Evolutionary conservation across 345 rosid species (phyloP), one percentile per base, ranked within the genome.

Genomic region (Trapa incisa): DNA sequence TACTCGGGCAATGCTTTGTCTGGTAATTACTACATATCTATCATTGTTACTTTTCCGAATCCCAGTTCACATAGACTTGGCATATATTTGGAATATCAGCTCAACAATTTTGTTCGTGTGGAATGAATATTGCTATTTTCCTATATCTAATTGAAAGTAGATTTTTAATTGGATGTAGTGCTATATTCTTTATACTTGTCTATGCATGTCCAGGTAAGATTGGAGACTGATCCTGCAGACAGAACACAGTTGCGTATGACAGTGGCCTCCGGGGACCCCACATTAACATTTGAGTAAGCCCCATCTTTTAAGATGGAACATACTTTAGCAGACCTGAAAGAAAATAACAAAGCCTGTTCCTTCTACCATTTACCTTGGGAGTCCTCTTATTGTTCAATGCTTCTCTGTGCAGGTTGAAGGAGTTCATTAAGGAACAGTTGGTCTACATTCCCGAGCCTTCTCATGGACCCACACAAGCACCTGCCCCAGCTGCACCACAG

Each of bases 201-300:
- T 45, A 45, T 45, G 39, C 38, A 71, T 78, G 37, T 70, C 32
- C 68, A 95, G 99, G 68, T 75, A 36, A 85, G 99, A 82, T 81
- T 95, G 36, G 99, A 95, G 81, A 95, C 99, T 48, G 99, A 95
- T 72, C 99, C 98, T 16, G 88, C 99, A 5, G 99, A 95, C 73
- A 86, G 92, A 82, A 91, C 99, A 38, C 99, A 95, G 81, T 76
- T 95, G 88, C 93, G 98, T 2, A 79, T 95, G 85, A 95, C 99
- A 53, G 87, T 88, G 64, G 96, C 89, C 67, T 80, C 98, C 0
- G 98, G 99, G 68, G 98, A 91, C 70, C 99, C 94, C 6, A 70
- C 84, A 0, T 80, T 95, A 64, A 83, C 99, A 50, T 87, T 82
- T 12, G 98, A 95, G 99, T 91, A 87, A 33, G 97, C 75, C 7